A percentile compares a stretch with the other conserved stretches of the same genome.
Evolutionary conservation across 1,284 basidiomycete species (phyloP).

Genomic region (Papiliotrema nemorosa): DNA sequence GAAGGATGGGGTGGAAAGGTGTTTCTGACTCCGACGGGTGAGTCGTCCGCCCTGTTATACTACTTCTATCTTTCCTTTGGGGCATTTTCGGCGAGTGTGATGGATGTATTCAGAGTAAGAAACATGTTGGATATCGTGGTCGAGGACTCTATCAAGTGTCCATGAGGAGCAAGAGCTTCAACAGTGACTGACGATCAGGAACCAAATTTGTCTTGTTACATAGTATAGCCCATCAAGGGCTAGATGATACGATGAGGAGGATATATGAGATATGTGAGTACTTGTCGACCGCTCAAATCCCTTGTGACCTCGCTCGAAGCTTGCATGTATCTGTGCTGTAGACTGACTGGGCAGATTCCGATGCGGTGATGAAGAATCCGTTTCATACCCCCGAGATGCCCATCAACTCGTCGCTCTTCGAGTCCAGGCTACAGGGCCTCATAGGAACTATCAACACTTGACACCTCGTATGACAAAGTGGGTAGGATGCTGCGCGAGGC

Average conservation of each 20-base stretch:
- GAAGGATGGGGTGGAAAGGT: constrained; percentile 59
- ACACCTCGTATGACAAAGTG: no score
- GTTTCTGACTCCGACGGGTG: constrained; percentile 88
- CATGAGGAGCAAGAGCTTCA: neutral
- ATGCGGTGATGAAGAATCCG: constrained; percentile 98
- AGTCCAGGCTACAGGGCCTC: constrained; percentile 55
- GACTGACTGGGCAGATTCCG: constrained; percentile 53
- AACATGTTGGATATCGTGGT: no score
- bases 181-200: constrained; percentile 55
- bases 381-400: constrained; percentile 99
- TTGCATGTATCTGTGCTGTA: neutral
- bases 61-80: neutral
- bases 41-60: constrained; percentile 28
- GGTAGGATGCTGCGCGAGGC: no score
- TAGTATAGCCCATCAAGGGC: constrained; percentile 59
- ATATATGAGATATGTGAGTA: constrained; percentile 78
- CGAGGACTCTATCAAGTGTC: no score
- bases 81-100: no score
- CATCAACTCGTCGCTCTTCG: constrained; percentile 86
- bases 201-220: constrained; percentile 93
- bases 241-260: constrained; percentile 70
- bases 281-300: neutral
- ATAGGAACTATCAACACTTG: constrained; percentile 34
- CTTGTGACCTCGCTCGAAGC: neutral
- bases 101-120: no score